Evolutionary conservation across 768 basidiomycete genomes (phyloP).

Genomic region (Paxillus rubicundulus): DNA sequence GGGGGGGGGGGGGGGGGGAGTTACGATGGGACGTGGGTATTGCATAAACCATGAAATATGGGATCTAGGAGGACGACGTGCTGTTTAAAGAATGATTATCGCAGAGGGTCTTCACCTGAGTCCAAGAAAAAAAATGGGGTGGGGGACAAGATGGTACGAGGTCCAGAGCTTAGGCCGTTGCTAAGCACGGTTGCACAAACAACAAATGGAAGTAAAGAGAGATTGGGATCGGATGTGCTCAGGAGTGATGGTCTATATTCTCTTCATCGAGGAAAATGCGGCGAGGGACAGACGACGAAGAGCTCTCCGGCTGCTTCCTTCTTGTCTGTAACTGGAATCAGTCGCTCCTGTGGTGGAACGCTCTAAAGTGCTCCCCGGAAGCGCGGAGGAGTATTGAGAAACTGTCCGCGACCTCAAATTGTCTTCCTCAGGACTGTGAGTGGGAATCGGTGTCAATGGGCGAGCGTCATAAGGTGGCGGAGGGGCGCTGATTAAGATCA

Average conservation of each 20-base stretch:
- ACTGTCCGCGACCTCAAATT: slow-evolving; percentile 15
- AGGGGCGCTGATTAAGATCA: slow-evolving; percentile 30
- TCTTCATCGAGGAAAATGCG: slow-evolving; percentile 30
- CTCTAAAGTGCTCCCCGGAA: slow-evolving; percentile 13
- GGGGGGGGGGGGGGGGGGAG: too few species aligned
- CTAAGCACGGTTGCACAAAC: not conserved
- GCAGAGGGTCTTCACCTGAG: not conserved
- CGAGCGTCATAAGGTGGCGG: slow-evolving; percentile 24
- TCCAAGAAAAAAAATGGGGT: not conserved
- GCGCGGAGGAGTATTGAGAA: slow-evolving; percentile 24
- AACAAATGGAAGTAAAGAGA: not conserved
- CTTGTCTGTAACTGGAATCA: slow-evolving; percentile 14
- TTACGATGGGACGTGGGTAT: not conserved
- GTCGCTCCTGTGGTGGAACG: slow-evolving; percentile 2
- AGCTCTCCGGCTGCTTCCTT: slow-evolving; percentile 17
- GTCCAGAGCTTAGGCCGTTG: not conserved
- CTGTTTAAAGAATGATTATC: not conserved
- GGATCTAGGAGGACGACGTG: not conserved
- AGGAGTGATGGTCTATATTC: slow-evolving; percentile 6
- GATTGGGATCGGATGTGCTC: not conserved
- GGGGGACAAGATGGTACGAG: not conserved
- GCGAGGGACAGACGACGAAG: slow-evolving; percentile 32
- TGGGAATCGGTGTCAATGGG: slow-evolving; percentile 6
- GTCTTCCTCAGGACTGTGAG: slow-evolving; percentile 1
- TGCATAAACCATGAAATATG: not conserved